A percentile compares a stretch with the other conserved stretches of the same genome.
These are phyloP conservation scores for Quercus phellos DNA, from an alignment of 331 rosid genomes.

Conservation along the genomic window DNA sequence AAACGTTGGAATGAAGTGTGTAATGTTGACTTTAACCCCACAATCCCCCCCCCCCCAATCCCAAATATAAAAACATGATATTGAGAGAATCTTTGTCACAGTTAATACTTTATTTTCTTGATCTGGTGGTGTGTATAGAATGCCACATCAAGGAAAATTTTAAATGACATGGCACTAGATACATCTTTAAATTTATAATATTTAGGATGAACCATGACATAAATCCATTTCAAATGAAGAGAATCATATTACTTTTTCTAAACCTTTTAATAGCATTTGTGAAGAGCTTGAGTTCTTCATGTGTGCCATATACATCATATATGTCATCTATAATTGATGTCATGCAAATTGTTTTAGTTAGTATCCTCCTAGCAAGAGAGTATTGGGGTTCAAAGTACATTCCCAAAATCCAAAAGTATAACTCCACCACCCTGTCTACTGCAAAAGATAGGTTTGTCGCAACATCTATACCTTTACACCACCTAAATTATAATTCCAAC, in stretches of 20 bases:
- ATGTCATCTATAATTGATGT: constrained; percentile 34
- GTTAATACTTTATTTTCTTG: no score
- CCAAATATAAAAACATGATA: no score
- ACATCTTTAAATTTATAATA: no score
- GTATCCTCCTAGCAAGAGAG: neutral
- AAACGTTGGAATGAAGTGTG: no score
- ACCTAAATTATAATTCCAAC: constrained; percentile 17
- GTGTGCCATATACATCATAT: constrained; percentile 37
- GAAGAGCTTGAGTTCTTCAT: constrained; percentile 36
- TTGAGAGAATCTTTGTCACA: no score
- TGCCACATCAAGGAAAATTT: no score
- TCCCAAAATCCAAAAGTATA: constrained; percentile 28
- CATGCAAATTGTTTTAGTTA: constrained; percentile 17
- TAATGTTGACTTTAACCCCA: neutral
- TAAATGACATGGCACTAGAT: no score
- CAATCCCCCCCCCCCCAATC: accelerated
- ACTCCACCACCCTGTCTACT: constrained; percentile 40
- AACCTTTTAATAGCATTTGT: constrained; percentile 29
- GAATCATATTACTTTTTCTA: neutral
- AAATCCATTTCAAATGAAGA: no score
- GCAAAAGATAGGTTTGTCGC: constrained; percentile 25
- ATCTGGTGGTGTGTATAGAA: no score
- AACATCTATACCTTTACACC: constrained; percentile 38
- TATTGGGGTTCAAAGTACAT: constrained; percentile 27
- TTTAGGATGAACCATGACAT: no score